Percentiles rank a stretch among this genome's conserved stretches.
phyloP scores from a whole-genome alignment of 768 basidiomycete species.

The Gautieria morchelliformis region DNA sequence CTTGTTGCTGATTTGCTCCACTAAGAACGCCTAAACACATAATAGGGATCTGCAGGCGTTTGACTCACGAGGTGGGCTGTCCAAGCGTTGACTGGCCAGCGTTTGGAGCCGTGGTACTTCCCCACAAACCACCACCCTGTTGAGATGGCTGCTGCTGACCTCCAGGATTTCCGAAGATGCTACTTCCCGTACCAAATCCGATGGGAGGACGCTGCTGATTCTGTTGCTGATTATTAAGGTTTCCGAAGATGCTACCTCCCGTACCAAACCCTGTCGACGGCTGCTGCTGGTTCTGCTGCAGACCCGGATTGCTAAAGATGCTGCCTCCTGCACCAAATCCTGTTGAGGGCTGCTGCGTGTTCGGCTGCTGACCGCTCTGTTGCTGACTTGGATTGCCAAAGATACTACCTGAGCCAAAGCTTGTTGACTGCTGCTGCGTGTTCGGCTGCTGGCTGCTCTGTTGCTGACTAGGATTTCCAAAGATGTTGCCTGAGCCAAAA shows the following conservation, averaged over 20 bases:
- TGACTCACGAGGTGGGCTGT: slow-evolving; percentile 9
- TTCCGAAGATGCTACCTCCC: slow-evolving; percentile 1
- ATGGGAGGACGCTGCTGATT: not conserved
- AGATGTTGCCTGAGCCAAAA: not conserved
- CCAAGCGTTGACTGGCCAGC: slow-evolving; percentile 18
- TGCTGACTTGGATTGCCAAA: not conserved
- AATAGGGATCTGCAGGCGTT: slow-evolving; percentile 13
- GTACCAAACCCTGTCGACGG: not conserved
- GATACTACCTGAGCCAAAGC: no score
- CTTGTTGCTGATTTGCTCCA: slow-evolving; percentile 19
- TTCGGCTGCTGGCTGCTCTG: no score
- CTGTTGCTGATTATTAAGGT: slow-evolving; percentile 5
- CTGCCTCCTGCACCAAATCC: not conserved
- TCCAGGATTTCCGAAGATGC: slow-evolving; percentile 1
- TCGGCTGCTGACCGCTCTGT: not conserved
- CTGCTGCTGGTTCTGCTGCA: not conserved
- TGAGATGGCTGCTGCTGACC: slow-evolving; percentile 6
- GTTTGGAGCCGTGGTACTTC: slow-evolving; percentile 16
- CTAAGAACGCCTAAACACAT: slow-evolving; percentile 1
- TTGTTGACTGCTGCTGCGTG: no score
- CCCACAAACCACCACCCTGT: slow-evolving; percentile 9
- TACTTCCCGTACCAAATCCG: not conserved
- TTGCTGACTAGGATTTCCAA: no score
- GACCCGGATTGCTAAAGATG: no score
- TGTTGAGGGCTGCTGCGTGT: not conserved